Evolutionary conservation across 345 rosid species (phyloP).

Genomic region (Draba incana): DNA sequence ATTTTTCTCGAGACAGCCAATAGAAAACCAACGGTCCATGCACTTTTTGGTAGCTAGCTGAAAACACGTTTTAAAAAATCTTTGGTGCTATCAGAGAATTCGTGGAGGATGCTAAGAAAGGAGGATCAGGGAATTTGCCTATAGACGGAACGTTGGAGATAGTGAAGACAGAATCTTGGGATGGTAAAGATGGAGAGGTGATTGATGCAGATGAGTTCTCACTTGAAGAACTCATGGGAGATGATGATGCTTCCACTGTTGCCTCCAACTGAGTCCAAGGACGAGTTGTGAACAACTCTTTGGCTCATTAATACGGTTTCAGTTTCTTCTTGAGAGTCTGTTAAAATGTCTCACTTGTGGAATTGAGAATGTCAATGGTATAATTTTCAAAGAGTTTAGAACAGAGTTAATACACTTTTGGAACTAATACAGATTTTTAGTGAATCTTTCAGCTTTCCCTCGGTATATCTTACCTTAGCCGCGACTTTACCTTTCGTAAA

Average conservation of each 20-base stretch:
- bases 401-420: neutral
- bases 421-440: neutral
- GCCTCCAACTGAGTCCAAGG: slow-evolving; percentile 46
- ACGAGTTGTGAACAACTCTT: slow-evolving; percentile 48
- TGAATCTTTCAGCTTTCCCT: neutral
- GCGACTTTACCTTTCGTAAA: too few relatives aligned
- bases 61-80: neutral
- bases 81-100: slow-evolving; percentile 60
- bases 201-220: slow-evolving; percentile 92
- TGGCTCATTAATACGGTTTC: slow-evolving; percentile 17
- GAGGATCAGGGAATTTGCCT: slow-evolving; percentile 96
- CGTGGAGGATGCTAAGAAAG: slow-evolving; percentile 80
- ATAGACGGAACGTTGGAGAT: slow-evolving; percentile 56
- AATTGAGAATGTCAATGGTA: slow-evolving; percentile 7
- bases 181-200: slow-evolving; percentile 84
- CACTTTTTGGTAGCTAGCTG: slow-evolving; percentile 2
- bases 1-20: neutral
- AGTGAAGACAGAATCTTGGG: slow-evolving; percentile 79
- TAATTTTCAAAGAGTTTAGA: neutral
- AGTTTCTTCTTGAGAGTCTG: neutral
- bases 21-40: slow-evolving; percentile 14
- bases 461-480: neutral
- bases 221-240: slow-evolving; percentile 91
- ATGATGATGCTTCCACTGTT: slow-evolving; percentile 39
- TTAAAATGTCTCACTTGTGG: slow-evolving; percentile 6